These are phyloP conservation scores for Boletus chippewaensis DNA, from an alignment of 1,284 basidiomycete genomes.

Conservation along the genomic window DNA sequence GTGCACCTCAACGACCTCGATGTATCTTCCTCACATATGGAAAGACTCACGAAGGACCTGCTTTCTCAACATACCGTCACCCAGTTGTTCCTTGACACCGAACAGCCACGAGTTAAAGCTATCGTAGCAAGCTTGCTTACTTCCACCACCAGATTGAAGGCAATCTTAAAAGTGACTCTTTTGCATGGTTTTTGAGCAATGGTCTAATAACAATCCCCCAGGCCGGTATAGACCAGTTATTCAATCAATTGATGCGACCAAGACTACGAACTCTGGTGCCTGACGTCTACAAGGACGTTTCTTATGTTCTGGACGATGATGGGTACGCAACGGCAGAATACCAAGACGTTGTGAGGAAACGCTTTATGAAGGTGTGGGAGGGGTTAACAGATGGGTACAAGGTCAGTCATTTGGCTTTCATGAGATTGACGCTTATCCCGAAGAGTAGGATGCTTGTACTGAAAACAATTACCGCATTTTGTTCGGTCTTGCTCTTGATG, in stretches of 20 bases:
- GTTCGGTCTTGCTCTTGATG: constrained; percentile 80
- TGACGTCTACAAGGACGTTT: constrained; percentile 86
- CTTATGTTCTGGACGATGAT: constrained; percentile 88
- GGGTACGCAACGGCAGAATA: constrained; percentile 78
- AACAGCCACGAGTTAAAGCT: constrained; percentile 45
- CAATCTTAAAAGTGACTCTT: constrained; percentile 55
- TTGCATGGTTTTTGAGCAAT: not conserved
- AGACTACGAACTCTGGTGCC: constrained; percentile 75
- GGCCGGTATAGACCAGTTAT: constrained; percentile 87
- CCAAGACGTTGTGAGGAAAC: constrained; percentile 78
- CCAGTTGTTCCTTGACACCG: constrained; percentile 64
- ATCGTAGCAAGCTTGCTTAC: constrained; percentile 46
- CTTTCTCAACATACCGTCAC: constrained; percentile 48
- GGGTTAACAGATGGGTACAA: constrained; percentile 77
- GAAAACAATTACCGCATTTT: constrained; percentile 84
- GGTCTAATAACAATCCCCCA: constrained; percentile 30
- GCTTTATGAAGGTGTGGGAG: constrained; percentile 87
- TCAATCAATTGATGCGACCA: constrained; percentile 87
- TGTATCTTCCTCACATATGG: constrained; percentile 79
- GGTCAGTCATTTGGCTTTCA: constrained; percentile 37
- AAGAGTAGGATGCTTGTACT: constrained; percentile 69
- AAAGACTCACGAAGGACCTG: constrained; percentile 71
- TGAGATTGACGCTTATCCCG: constrained; percentile 4
- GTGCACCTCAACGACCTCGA: constrained; percentile 86
- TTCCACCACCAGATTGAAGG: constrained; percentile 59